A percentile compares a stretch with the other conserved stretches of the same genome.
Evolutionary conservation across 176 grass and related monocot genomes (phyloP).

Genomic region (Puccinellia tenuiflora): DNA sequence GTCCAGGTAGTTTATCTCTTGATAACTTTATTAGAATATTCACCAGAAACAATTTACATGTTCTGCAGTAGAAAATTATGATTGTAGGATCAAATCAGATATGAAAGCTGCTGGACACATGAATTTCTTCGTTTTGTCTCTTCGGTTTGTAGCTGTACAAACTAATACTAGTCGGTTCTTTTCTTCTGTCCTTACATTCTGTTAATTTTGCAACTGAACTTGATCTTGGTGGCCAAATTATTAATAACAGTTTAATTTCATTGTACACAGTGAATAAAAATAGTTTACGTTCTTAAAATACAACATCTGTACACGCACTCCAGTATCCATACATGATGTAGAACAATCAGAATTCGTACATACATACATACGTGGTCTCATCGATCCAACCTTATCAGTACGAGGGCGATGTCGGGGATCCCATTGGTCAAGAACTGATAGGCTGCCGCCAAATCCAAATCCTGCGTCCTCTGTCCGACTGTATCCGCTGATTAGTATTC

Average conservation of each 20-base stretch:
- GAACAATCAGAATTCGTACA: background rate
- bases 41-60: background rate
- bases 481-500: background rate
- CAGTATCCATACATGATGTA: background rate
- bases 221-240: background rate
- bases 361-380: background rate
- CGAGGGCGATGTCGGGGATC: background rate
- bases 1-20: background rate
- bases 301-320: background rate
- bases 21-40: background rate
- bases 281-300: background rate
- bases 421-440: background rate
- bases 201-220: background rate
- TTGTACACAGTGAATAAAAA: background rate
- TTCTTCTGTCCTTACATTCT: background rate
- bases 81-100: conserved; percentile 25
- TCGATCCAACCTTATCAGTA: background rate
- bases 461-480: background rate
- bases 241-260: background rate
- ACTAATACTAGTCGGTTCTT: background rate
- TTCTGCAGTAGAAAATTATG: background rate
- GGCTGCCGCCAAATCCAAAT: background rate
- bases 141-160: background rate
- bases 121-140: too few species aligned
- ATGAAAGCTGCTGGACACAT: background rate